Evolutionary conservation across 2,329 filamentous ascomycete species (phyloP).

Genomic region (Xylariaceae sp.): DNA sequence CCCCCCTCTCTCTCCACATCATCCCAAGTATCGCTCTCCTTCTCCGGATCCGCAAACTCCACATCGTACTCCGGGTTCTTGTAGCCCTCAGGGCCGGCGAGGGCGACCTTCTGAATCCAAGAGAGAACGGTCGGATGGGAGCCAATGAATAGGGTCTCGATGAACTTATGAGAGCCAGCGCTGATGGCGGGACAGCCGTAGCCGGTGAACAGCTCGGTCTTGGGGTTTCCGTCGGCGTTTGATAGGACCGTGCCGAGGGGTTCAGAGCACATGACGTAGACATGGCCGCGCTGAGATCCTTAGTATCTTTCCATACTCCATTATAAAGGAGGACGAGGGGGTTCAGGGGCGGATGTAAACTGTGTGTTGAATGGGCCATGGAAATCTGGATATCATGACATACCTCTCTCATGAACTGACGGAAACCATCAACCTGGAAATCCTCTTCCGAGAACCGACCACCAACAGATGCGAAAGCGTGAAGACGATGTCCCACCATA

Average conservation of each 20-base stretch:
- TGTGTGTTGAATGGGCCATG: too few relatives aligned
- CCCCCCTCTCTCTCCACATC: slow-evolving; percentile 5
- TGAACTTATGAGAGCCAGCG: slow-evolving; percentile 54
- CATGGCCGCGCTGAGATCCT: slow-evolving; percentile 49
- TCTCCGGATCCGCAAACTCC: slow-evolving; percentile 16
- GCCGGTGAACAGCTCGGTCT: slow-evolving; percentile 35
- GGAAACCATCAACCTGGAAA: slow-evolving; percentile 42
- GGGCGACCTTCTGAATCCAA: slow-evolving; percentile 57
- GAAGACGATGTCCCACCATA: slow-evolving; percentile 40
- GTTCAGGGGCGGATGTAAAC: background rate
- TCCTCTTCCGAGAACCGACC: slow-evolving; percentile 38
- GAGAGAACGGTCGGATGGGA: slow-evolving; percentile 50
- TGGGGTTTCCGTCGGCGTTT: slow-evolving; percentile 45
- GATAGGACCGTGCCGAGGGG: slow-evolving; percentile 50
- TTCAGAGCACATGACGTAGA: slow-evolving; percentile 52
- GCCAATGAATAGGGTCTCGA: slow-evolving; percentile 57
- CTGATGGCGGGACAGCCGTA: slow-evolving; percentile 65
- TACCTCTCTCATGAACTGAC: slow-evolving; percentile 48
- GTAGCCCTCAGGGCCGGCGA: slow-evolving; percentile 29
- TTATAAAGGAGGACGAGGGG: background rate
- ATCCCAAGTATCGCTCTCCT: slow-evolving; percentile 26
- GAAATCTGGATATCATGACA: slow-evolving; percentile 18
- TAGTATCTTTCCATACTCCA: background rate
- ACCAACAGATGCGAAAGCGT: slow-evolving; percentile 47
- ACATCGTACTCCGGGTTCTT: slow-evolving; percentile 38